Evolutionary conservation across 768 basidiomycete genomes (phyloP).

Genomic region (Astraeus odoratus): DNA sequence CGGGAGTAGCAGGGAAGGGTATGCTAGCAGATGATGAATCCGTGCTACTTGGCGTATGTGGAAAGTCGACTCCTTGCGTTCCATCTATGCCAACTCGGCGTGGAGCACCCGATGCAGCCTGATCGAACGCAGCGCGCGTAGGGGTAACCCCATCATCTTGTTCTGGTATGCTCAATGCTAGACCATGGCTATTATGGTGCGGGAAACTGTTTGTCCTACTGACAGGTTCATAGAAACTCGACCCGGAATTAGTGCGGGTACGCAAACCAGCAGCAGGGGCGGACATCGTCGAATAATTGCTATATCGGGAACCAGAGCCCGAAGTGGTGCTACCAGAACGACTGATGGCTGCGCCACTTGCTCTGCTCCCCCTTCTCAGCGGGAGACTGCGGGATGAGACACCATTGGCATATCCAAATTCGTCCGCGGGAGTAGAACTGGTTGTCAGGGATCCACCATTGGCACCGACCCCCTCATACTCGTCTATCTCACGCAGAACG

Average conservation of each 20-base stretch:
- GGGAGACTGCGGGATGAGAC: not conserved
- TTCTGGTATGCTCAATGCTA: conserved; percentile 26
- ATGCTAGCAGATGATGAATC: conserved; percentile 24
- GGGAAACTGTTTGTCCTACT: conserved; percentile 6
- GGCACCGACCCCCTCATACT: conserved; percentile 4
- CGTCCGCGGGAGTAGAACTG: not conserved
- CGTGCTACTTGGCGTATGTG: conserved; percentile 26
- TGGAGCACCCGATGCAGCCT: conserved; percentile 20
- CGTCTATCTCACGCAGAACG: conserved; percentile 26
- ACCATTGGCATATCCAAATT: not conserved
- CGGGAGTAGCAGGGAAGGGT: conserved; percentile 23
- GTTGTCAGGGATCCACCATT: not conserved
- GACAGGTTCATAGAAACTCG: conserved; percentile 12
- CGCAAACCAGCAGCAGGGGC: conserved; percentile 1
- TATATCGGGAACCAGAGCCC: conserved; percentile 1
- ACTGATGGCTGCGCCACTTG: not conserved
- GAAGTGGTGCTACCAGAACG: conserved; percentile 1
- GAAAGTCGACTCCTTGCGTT: conserved; percentile 9
- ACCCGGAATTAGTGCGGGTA: conserved; percentile 9
- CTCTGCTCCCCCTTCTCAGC: not conserved
- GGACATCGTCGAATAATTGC: not conserved
- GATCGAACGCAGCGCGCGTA: conserved; percentile 22
- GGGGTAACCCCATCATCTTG: conserved; percentile 24
- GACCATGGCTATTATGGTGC: not conserved
- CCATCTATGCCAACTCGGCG: conserved; percentile 8